These are phyloP conservation scores for Schizosaccharomyces pombe DNA, from an alignment of 805 yeast genomes.

Conservation along the genomic window DNA sequence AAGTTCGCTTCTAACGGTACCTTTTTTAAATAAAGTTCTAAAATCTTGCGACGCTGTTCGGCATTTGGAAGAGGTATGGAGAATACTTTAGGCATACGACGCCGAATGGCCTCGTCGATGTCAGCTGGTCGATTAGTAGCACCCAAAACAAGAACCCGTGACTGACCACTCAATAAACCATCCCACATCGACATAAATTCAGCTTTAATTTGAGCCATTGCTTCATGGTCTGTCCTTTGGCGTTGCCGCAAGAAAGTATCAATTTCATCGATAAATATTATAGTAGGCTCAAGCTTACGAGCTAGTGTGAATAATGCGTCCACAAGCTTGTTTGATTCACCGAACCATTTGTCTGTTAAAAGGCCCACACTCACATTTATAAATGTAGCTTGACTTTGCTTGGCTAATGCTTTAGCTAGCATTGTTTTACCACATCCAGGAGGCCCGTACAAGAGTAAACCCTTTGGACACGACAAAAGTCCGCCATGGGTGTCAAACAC, in stretches of 20 bases:
- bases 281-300: conserved; percentile 81
- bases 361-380: conserved; percentile 93
- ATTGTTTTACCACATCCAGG: conserved; percentile 94
- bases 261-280: conserved; percentile 86
- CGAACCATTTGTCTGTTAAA: conserved; percentile 80
- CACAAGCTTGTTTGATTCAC: conserved; percentile 83
- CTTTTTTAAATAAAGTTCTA: conserved; percentile 13
- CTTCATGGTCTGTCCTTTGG: conserved; percentile 68
- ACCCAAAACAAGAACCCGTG: conserved; percentile 69
- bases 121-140: conserved; percentile 86
- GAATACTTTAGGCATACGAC: conserved; percentile 82
- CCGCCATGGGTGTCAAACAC: conserved; percentile 6
- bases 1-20: conserved; percentile 29
- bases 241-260: conserved; percentile 88
- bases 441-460: conserved; percentile 83
- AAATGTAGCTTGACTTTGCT: conserved; percentile 83
- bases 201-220: conserved; percentile 82
- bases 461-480: conserved; percentile 58
- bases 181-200: conserved; percentile 98
- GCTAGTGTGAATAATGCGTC: conserved; percentile 84
- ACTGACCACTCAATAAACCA: conserved; percentile 46
- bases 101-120: conserved; percentile 73
- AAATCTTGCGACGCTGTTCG: conserved; percentile 44
- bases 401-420: conserved; percentile 85
- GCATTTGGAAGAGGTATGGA: conserved; percentile 49